Conservation (phyloP, 2,329 filamentous ascomycete genomes). For the Monilinia vaccinii-corymbosi region DNA sequence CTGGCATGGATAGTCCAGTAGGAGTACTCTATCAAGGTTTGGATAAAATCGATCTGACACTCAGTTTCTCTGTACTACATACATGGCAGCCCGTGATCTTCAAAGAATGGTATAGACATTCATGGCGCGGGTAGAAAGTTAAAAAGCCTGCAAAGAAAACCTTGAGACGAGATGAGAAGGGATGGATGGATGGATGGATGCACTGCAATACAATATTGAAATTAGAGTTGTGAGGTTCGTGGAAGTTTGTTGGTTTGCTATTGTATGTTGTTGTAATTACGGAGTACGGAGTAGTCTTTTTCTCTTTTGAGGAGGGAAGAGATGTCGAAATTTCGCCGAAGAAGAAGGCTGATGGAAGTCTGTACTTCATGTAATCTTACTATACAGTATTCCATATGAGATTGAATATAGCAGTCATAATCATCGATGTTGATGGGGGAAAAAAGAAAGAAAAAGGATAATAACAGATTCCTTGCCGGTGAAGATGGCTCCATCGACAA, state of each 20-base stretch:
- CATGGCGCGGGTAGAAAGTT: conserved; percentile 11
- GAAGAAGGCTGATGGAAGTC: conserved; percentile 5
- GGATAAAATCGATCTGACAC: conserved; percentile 16
- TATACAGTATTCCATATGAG: no score
- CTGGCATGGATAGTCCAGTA: neutral
- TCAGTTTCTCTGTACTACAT: conserved; percentile 21
- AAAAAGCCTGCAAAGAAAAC: neutral
- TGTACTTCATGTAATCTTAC: no score
- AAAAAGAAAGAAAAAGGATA: conserved; percentile 7
- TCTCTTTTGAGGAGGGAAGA: neutral
- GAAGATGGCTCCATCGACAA: conserved; percentile 12
- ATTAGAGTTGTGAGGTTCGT: neutral
- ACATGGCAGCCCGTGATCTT: conserved; percentile 22
- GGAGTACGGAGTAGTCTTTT: neutral
- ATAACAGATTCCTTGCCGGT: conserved; percentile 3
- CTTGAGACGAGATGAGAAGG: conserved; percentile 1
- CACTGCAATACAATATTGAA: neutral
- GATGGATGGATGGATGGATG: neutral
- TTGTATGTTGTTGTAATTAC: neutral
- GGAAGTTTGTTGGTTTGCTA: neutral
- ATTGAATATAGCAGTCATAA: neutral
- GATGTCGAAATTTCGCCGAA: neutral
- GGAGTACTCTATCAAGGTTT: conserved; percentile 15
- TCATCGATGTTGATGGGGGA: no score
- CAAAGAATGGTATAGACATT: conserved; percentile 17